These are phyloP conservation scores for Metschnikowia kofuensis DNA, from an alignment of 805 yeast genomes.

Conservation along the genomic window DNA sequence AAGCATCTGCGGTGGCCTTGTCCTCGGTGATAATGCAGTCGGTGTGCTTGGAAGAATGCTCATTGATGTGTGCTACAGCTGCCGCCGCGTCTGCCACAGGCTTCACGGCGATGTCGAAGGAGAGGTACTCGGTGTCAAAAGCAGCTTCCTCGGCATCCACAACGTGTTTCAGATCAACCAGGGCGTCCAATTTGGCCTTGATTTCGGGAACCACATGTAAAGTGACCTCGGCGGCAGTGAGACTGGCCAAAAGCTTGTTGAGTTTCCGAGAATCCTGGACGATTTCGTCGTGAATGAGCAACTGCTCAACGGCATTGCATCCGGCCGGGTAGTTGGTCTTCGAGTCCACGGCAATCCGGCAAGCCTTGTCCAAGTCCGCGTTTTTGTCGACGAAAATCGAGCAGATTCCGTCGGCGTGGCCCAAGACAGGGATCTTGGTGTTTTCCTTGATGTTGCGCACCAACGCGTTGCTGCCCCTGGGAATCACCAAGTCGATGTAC, in stretches of 20 bases:
- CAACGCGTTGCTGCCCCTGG: slow-evolving; percentile 94
- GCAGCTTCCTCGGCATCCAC: slow-evolving; percentile 60
- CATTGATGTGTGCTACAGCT: slow-evolving; percentile 85
- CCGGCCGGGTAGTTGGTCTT: slow-evolving; percentile 98
- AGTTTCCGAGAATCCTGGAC: slow-evolving; percentile 24
- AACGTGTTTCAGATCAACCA: slow-evolving; percentile 25
- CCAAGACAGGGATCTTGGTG: slow-evolving; percentile 94
- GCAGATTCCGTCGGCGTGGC: slow-evolving; percentile 98
- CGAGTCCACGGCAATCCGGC: slow-evolving; percentile 73
- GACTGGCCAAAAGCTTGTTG: slow-evolving; percentile 30
- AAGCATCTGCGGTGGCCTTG: slow-evolving; percentile 66
- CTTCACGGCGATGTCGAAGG: slow-evolving; percentile 77
- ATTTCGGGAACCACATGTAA: slow-evolving; percentile 63
- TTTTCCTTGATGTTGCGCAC: slow-evolving; percentile 81
- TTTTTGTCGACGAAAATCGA: slow-evolving; percentile 77
- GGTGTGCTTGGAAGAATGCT: slow-evolving; percentile 94
- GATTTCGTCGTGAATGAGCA: slow-evolving; percentile 56
- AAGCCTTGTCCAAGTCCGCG: slow-evolving; percentile 77
- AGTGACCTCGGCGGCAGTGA: slow-evolving; percentile 67
- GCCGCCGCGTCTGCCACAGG: slow-evolving; percentile 55
- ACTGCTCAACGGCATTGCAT: slow-evolving; percentile 94
- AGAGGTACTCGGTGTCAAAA: slow-evolving; percentile 79
- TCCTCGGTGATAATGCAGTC: slow-evolving; percentile 85
- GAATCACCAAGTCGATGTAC: slow-evolving; percentile 92
- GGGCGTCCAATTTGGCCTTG: slow-evolving; percentile 25